Base-by-base conservation (phyloP, 2,329 filamentous ascomycete species). In the Ophiostoma tasmaniense region DNA sequence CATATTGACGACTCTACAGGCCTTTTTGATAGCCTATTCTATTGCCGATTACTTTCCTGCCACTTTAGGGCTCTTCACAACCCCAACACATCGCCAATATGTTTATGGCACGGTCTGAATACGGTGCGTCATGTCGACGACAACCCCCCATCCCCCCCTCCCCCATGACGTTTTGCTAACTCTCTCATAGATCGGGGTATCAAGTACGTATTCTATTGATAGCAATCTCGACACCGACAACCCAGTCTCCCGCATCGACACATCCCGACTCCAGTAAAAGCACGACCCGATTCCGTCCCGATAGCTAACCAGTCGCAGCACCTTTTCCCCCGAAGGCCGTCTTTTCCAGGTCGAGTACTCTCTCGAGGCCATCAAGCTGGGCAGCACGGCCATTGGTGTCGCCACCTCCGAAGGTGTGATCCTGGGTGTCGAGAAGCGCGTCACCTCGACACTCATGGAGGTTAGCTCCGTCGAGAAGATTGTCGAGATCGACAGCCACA, bases 281-380 rank as follows among this genome's bases (percentile, higher is more conserved):
- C 42, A 20, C 17, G 17, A 45, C 22, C 22, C 22, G n/a, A 25
- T 14, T 13, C 45, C 28, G 59, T 22, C 28, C 59, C 7, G 25
- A 17, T 33, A 20, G 11, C 30, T 42, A 55, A 37, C 64, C 17
- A 17, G 3, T 13, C n/a, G 2, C 69, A 96, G 91, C 87, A 99
- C 95, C 87, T 99, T 99, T 88, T 99, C 95, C 76, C 95, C 95
- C 71, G 95, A 99, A 87, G 95, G 95, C 77, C 95, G 95, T 82
- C 91, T 99, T 80, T 99, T 99, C 87, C 95, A 99, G 85, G 95
- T 99, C 84, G 95, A 99, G 90, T 99, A 99, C 88, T 98, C 95
- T 71, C 90, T 99, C 80, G 95, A 99, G 85, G 95, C 95, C 81
- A 99, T 99, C 88, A 99, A 99, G 85, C 91, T 98, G 74, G 95